These are phyloP conservation scores for Tulasnella sp. DNA, from an alignment of 768 basidiomycete genomes.

Conservation along the genomic window DNA sequence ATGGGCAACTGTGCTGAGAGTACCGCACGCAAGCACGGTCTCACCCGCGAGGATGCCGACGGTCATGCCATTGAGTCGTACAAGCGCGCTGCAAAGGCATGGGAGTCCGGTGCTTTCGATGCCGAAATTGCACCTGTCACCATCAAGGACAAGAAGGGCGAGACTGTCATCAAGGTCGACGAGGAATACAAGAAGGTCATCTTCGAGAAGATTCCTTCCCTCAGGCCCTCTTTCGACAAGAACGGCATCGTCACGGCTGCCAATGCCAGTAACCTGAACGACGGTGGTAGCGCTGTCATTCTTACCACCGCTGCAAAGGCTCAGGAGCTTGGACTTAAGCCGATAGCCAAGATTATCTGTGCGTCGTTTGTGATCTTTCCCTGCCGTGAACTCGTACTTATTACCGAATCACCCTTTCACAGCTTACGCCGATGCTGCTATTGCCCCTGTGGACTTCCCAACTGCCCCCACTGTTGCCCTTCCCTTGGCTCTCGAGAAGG, in stretches of 20 bases:
- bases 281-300: constrained; percentile 93
- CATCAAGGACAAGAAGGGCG: constrained; percentile 89
- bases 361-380: constrained; percentile 39
- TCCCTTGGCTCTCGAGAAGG: constrained; percentile 81
- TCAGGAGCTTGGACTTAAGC: constrained; percentile 82
- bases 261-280: constrained; percentile 91
- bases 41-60: constrained; percentile 85
- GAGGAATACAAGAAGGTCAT: constrained; percentile 98
- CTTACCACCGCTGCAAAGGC: constrained; percentile 93
- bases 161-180: constrained; percentile 80
- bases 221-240: constrained; percentile 85
- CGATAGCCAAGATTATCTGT: constrained; percentile 94
- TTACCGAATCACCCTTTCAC: constrained; percentile 28
- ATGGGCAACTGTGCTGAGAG: constrained; percentile 98
- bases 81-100: constrained; percentile 85
- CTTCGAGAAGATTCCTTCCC: constrained; percentile 85
- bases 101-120: constrained; percentile 79
- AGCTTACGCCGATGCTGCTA: constrained; percentile 97
- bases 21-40: constrained; percentile 74
- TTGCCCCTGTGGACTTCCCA: constrained; percentile 97
- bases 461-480: constrained; percentile 88
- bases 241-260: constrained; percentile 89
- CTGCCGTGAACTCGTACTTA: constrained; percentile 16
- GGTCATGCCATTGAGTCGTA: constrained; percentile 92
- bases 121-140: constrained; percentile 87